phyloP scores from a whole-genome alignment of 768 basidiomycete species.

The Russula compacta region DNA sequence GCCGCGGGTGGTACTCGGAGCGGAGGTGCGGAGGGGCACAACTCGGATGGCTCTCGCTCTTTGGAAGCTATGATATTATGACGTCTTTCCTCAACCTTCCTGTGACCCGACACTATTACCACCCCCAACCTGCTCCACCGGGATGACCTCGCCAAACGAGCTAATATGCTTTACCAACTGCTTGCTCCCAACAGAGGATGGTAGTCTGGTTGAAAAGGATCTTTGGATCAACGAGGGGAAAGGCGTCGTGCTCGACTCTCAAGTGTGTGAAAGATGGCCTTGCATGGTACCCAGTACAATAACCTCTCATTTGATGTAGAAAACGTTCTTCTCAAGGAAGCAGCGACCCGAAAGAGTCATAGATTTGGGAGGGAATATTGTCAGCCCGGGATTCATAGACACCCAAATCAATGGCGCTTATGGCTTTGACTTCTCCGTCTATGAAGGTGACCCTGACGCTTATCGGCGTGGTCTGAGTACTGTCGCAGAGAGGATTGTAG shows the following conservation, averaged over 20 bases:
- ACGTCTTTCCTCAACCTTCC: background rate
- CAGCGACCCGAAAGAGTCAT: conserved; percentile 55
- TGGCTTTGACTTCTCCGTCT: conserved; percentile 80
- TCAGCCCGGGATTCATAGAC: conserved; percentile 83
- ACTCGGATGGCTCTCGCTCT: background rate
- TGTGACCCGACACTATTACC: background rate
- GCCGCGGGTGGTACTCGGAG: background rate
- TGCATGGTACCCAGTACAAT: background rate
- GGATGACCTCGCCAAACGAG: conserved; percentile 43
- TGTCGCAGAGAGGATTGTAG: conserved; percentile 68
- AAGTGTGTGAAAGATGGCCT: conserved; percentile 32
- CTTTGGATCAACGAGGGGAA: conserved; percentile 72
- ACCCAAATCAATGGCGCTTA: conserved; percentile 88
- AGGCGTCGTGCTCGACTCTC: conserved; percentile 69
- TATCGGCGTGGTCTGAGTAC: conserved; percentile 61
- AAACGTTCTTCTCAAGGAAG: conserved; percentile 55
- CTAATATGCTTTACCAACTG: conserved; percentile 87
- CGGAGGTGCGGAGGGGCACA: background rate
- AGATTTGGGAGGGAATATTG: conserved; percentile 67
- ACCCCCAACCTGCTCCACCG: background rate
- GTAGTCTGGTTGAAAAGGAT: conserved; percentile 61
- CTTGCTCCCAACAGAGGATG: conserved; percentile 70
- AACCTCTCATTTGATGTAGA: conserved; percentile 31
- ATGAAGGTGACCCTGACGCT: conserved; percentile 55
- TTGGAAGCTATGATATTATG: background rate